Evolutionary conservation across 768 basidiomycete species (phyloP), one percentile per base, ranked within the genome.

Genomic region (Rhizopogon vesiculosus): DNA sequence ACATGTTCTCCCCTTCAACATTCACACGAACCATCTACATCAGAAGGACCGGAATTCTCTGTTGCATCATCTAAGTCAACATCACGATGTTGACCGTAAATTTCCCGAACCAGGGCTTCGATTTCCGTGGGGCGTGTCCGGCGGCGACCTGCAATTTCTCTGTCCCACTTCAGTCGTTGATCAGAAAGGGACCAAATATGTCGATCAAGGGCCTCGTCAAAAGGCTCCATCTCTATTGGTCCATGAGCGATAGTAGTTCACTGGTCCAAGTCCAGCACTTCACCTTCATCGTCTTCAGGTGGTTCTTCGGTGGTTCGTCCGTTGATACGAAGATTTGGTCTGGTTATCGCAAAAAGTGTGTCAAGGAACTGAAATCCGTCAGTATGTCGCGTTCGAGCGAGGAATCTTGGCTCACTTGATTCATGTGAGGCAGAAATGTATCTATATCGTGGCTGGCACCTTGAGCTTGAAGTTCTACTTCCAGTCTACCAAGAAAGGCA

Each of bases 201-300:
- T 49, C 89, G 74, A 66, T 95, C 93, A 33, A 96, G 80, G 2
- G 82, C 84, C 69, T 96, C 92, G 63, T 96, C 91, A 67, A 93
- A 96, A 2, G 83, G 79, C 63, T 93, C 90, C 61, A 83, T 82
- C 43, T 84, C 85, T 87, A 58, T 22, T 25, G n/a, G 16, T 15
- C 25, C 25, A 31, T 63, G 15, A 62, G 25, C 19, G 38, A 49
- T 10, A 46, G 45, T 16, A 43, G 2, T 42, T 46, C 54, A 58
- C 22, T 50, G 35, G 50, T 9, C 42, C 28, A 33, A 39, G 1
- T 38, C 9, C 16, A 38, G 5, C 19, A 48, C 70, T 51, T 25
- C 50, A 83, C 86, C 81, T 62, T 80, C 77, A 56, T 80, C 81
- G 48, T 78, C 75, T 18, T 78, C 74, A 19, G 78, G 77, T n/a